Conservation (phyloP, 371 early-diverging fungal species). For the Rhizopus delemar region DNA sequence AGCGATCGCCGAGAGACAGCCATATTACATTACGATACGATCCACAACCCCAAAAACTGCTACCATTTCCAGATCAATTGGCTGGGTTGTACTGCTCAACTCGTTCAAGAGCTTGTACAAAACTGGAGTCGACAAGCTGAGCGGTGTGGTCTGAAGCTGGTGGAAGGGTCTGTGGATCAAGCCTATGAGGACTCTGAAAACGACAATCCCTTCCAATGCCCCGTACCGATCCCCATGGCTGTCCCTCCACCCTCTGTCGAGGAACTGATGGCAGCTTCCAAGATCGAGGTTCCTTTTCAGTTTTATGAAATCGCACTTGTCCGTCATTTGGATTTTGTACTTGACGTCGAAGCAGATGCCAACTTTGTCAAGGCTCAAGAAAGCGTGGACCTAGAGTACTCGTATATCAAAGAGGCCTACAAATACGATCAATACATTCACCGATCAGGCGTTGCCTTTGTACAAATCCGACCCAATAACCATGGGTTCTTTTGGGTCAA, state of each 20-base stretch:
- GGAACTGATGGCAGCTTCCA: slow-evolving; percentile 40
- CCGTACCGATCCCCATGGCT: slow-evolving; percentile 69
- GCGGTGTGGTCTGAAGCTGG: slow-evolving; percentile 84
- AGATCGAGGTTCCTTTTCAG: slow-evolving; percentile 64
- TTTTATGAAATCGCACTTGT: slow-evolving; percentile 85
- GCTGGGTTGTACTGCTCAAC: slow-evolving; percentile 90
- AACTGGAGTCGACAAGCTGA: slow-evolving; percentile 87
- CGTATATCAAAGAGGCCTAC: slow-evolving; percentile 70
- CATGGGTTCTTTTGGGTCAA: slow-evolving; percentile 89
- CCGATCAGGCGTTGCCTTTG: slow-evolving; percentile 87
- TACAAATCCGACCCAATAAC: slow-evolving; percentile 77
- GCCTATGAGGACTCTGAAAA: slow-evolving; percentile 64
- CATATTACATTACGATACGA: slow-evolving; percentile 86
- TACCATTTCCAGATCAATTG: slow-evolving; percentile 95
- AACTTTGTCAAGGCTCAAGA: slow-evolving; percentile 56
- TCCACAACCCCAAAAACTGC: slow-evolving; percentile 84
- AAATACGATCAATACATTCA: slow-evolving; percentile 91
- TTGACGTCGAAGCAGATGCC: slow-evolving; percentile 91
- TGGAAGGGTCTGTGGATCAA: slow-evolving; percentile 91
- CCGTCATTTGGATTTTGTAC: slow-evolving; percentile 80
- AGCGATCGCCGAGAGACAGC: slow-evolving; percentile 83
- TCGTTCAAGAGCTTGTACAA: slow-evolving; percentile 86
- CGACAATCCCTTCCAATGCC: slow-evolving; percentile 89
- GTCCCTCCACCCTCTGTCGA: slow-evolving; percentile 64
- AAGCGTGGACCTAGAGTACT: slow-evolving; percentile 57